A percentile compares a stretch with the other conserved stretches of the same genome.
Conservation (phyloP, 495 filamentous ascomycete species). For the Penicillium psychrofluorescens region DNA sequence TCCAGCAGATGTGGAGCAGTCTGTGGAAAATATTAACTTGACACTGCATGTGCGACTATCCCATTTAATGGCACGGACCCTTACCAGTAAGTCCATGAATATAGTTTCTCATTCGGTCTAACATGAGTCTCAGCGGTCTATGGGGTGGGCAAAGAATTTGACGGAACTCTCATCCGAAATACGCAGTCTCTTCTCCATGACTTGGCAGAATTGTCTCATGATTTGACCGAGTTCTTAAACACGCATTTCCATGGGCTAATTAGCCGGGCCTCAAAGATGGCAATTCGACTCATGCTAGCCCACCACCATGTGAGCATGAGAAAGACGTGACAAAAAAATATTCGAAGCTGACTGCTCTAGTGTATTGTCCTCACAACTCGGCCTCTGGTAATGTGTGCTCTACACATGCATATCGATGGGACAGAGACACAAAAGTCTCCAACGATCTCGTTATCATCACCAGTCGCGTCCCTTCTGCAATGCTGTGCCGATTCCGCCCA, state of each 20-base stretch:
- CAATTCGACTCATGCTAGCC: slow-evolving; percentile 22
- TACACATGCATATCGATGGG: slow-evolving; percentile 23
- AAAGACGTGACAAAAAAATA: too few species aligned
- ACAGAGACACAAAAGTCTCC: slow-evolving; percentile 14
- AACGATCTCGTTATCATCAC: slow-evolving; percentile 10
- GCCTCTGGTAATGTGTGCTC: slow-evolving; percentile 25
- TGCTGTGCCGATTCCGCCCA: slow-evolving; percentile 26
- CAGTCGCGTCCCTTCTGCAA: slow-evolving; percentile 22
- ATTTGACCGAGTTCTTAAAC: slow-evolving; percentile 18
- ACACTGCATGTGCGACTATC: slow-evolving; percentile 24
- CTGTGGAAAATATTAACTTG: slow-evolving; percentile 19
- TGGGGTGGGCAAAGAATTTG: slow-evolving; percentile 17
- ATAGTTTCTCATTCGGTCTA: not conserved
- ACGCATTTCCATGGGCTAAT: slow-evolving; percentile 23
- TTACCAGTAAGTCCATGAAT: slow-evolving; percentile 14
- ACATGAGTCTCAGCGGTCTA: slow-evolving; percentile 14
- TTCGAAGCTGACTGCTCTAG: slow-evolving; percentile 5
- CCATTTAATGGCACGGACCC: slow-evolving; percentile 19
- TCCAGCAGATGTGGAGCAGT: slow-evolving; percentile 18
- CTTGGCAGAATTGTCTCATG: slow-evolving; percentile 21
- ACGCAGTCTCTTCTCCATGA: slow-evolving; percentile 22
- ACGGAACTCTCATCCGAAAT: slow-evolving; percentile 18
- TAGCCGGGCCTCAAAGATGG: slow-evolving; percentile 22
- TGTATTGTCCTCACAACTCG: slow-evolving; percentile 25
- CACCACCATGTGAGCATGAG: slow-evolving; percentile 21